Evolutionary conservation across 1,284 basidiomycete genomes (phyloP), one percentile per base, ranked within the genome.

Genomic region (Sporisorium scitamineum): DNA sequence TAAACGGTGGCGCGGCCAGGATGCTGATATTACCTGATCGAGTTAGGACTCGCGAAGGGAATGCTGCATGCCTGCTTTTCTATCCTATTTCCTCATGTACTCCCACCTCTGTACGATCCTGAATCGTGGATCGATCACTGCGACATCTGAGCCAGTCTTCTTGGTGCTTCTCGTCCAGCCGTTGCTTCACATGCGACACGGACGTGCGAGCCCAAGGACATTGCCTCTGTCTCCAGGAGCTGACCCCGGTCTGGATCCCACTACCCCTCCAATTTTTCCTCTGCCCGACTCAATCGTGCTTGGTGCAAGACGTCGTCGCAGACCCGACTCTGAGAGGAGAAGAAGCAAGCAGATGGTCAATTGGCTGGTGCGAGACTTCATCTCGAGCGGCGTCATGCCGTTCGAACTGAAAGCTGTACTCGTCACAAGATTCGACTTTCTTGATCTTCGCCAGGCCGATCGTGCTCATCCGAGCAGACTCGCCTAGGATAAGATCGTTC

Each of bases 21-120:
- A 52, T 55, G 54, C 47, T 69, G 62, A 76, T 80, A 76, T 62
- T 72, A 83, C 82, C 84, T 84, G 84, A 85, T 78, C 84, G 80
- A 84, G 84, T 77, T 84, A 80, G 82, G 81, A 84, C 84, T 84
- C 80, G 84, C 84, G 84, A 83, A 84, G 84, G 81, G 84, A 85
- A 82, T 84, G 72, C 80, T 84, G 78, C 66, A 60, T 69, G 70
- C 61, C 64, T 61, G 48, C 31, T 57, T 39, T 56, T 56, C 39
- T 9, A 42, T 54, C 26, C 42, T 26, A 34, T 31, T 20, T 63
- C 47, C 24, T 52, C 26, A 34, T 64, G 61, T 70, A 59, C 24
- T 26, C 54, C 34, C 27, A 22, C 29, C 51, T 41, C 24, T 65
- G 65, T 68, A 56, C 32, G 14, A 13, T 29, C n/a, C 32, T 20